Percentiles rank a stretch among this genome's conserved stretches.
Conservation (phyloP, 768 basidiomycete species). For the Mycena rebaudengoi region DNA sequence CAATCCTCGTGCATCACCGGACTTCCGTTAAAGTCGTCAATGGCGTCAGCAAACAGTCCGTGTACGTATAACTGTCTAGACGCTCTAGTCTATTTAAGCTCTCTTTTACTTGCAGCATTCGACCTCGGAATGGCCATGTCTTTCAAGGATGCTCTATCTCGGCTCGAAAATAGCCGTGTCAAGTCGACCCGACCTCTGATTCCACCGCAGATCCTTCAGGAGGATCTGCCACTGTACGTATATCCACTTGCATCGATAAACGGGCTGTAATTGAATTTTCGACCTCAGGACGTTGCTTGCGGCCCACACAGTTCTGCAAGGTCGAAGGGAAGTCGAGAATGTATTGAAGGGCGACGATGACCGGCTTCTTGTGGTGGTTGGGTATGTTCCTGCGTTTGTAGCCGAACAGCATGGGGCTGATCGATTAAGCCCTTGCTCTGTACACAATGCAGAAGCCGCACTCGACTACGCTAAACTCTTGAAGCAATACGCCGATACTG, state of each 20-base stretch:
- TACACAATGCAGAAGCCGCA: constrained; percentile 89
- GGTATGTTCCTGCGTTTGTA: constrained; percentile 55
- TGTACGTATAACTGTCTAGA: constrained; percentile 11
- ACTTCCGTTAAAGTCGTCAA: background rate
- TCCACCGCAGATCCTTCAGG: constrained; percentile 93
- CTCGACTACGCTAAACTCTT: constrained; percentile 87
- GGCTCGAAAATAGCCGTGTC: constrained; percentile 89
- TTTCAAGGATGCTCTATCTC: constrained; percentile 80
- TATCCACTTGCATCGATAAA: background rate
- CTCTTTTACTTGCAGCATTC: constrained; percentile 44
- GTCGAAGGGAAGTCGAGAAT: constrained; percentile 79
- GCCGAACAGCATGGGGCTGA: background rate
- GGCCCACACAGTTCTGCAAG: constrained; percentile 90
- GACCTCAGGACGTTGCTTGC: constrained; percentile 70
- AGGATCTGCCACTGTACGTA: constrained; percentile 87
- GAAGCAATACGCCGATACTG: constrained; percentile 78
- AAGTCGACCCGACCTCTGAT: constrained; percentile 89
- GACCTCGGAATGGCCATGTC: constrained; percentile 73
- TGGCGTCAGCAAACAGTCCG: background rate
- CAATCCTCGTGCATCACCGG: constrained; percentile 7
- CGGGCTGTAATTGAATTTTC: constrained; percentile 9
- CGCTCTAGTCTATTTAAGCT: background rate
- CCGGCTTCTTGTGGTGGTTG: constrained; percentile 90
- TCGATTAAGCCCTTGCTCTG: constrained; percentile 83
- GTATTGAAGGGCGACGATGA: constrained; percentile 90